Conservation (phyloP, 2,329 filamentous ascomycete species). For the Penicillium sp. region DNA sequence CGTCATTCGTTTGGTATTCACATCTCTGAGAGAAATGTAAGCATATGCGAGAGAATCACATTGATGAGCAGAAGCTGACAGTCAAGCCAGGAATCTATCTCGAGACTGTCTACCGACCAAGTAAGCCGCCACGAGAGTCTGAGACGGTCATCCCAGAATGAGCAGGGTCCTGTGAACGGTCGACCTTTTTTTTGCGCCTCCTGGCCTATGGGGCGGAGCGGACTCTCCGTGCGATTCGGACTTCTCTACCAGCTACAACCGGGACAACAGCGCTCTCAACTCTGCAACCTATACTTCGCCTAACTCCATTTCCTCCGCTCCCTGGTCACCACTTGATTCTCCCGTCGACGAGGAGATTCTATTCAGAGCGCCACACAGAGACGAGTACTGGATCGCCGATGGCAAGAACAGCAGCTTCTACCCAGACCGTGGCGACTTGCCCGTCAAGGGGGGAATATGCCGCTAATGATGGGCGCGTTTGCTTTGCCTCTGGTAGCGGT, state of each 20-base stretch:
- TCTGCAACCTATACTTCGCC: constrained; percentile 22
- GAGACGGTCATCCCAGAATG: not conserved
- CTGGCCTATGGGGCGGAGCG: not conserved
- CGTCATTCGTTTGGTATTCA: constrained; percentile 24
- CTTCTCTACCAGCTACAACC: constrained; percentile 13
- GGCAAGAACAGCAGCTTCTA: constrained; percentile 31
- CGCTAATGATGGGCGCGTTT: constrained; percentile 26
- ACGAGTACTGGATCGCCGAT: constrained; percentile 37
- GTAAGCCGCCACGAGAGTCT: not conserved
- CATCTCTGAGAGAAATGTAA: constrained; percentile 19
- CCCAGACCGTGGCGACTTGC: constrained; percentile 31
- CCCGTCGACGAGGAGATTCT: constrained; percentile 30
- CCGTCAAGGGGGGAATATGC: constrained; percentile 26
- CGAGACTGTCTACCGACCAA: not conserved
- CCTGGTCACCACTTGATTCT: constrained; percentile 27
- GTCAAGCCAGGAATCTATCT: not conserved
- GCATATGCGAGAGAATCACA: not conserved
- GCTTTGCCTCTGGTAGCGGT: constrained; percentile 27
- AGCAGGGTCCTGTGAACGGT: not conserved
- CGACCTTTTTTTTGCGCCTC: not conserved
- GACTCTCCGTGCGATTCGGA: constrained; percentile 9
- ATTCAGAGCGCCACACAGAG: constrained; percentile 22
- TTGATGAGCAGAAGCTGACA: not conserved
- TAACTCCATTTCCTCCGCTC: constrained; percentile 18
- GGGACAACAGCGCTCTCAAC: constrained; percentile 16